These are phyloP conservation scores for Neospermospora avenae DNA, from an alignment of 2,329 filamentous ascomycete genomes.

Conservation along the genomic window DNA sequence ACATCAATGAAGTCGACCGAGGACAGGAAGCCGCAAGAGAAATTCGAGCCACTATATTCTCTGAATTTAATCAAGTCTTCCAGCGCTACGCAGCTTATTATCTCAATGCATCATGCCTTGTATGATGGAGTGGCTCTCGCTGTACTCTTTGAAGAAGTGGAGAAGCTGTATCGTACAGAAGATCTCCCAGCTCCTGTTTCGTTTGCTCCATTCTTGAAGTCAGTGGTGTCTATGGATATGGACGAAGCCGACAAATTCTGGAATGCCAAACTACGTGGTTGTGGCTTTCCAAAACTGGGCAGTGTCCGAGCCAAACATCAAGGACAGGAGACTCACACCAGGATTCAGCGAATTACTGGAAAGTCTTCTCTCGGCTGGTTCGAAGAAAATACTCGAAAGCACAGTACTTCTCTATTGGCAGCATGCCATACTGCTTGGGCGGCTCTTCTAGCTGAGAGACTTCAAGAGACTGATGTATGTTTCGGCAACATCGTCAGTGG, in stretches of 20 bases:
- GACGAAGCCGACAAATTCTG: constrained; percentile 62
- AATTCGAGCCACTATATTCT: constrained; percentile 29
- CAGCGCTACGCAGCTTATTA: constrained; percentile 18
- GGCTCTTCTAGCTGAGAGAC: constrained; percentile 55
- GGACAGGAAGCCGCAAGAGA: neutral
- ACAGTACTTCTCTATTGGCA: constrained; percentile 62
- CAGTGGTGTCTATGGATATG: constrained; percentile 50
- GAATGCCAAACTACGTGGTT: constrained; percentile 51
- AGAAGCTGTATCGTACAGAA: constrained; percentile 50
- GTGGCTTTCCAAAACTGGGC: constrained; percentile 37
- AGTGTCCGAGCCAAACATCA: neutral
- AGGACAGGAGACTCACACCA: neutral
- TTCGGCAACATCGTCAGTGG: constrained; percentile 87
- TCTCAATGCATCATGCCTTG: constrained; percentile 69
- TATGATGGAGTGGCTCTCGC: constrained; percentile 82
- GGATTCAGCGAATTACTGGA: constrained; percentile 17
- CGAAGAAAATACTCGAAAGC: constrained; percentile 46
- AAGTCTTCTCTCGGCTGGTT: constrained; percentile 35
- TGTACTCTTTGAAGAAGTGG: constrained; percentile 66
- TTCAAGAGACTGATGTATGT: constrained; percentile 63
- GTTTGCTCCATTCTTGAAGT: constrained; percentile 62
- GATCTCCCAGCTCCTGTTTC: constrained; percentile 47
- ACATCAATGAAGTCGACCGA: neutral
- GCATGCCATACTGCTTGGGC: constrained; percentile 73
- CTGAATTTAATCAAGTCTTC: constrained; percentile 18